A percentile compares a stretch with the other conserved stretches of the same genome.
Conservation (phyloP, 2,329 filamentous ascomycete genomes). For the Penicillium sp. region DNA sequence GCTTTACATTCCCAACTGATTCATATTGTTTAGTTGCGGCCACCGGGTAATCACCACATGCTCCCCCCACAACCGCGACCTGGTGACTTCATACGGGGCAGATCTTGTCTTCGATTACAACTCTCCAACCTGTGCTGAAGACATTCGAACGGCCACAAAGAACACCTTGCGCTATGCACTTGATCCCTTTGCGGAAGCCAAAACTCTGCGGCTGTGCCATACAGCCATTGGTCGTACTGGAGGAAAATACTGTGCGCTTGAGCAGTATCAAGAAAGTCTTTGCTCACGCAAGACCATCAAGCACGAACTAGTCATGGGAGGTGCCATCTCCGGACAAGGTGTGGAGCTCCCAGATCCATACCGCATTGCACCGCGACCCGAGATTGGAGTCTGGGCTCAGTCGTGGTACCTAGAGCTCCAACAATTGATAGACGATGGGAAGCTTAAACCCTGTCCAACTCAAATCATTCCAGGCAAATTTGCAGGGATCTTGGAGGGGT, state of each 20-base stretch:
- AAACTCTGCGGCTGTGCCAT: slow-evolving; percentile 20
- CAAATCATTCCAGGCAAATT: slow-evolving; percentile 12
- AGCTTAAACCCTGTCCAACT: slow-evolving; percentile 14
- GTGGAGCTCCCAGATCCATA: slow-evolving; percentile 24
- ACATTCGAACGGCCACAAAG: slow-evolving; percentile 33
- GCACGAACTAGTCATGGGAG: slow-evolving; percentile 25
- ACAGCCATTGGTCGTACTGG: slow-evolving; percentile 21
- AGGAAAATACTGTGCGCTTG: slow-evolving; percentile 22
- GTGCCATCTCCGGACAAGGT: slow-evolving; percentile 20
- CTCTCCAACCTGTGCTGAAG: slow-evolving; percentile 28
- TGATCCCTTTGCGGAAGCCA: slow-evolving; percentile 22
- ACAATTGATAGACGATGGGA: slow-evolving; percentile 8
- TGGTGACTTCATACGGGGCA: slow-evolving; percentile 36
- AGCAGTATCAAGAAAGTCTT: slow-evolving; percentile 21
- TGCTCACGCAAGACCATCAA: slow-evolving; percentile 19
- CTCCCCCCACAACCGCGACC: slow-evolving; percentile 33
- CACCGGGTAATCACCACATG: slow-evolving; percentile 37
- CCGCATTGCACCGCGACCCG: slow-evolving; percentile 14
- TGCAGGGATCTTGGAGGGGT: slow-evolving; percentile 16
- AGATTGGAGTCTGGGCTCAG: slow-evolving; percentile 22
- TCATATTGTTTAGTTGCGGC: slow-evolving; percentile 15
- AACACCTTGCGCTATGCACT: slow-evolving; percentile 29
- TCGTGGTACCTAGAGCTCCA: slow-evolving; percentile 19
- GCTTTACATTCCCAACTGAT: not conserved
- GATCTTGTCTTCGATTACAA: slow-evolving; percentile 38